Percentiles rank a stretch among this genome's conserved stretches.
These are phyloP conservation scores for Lactarius akahatsu DNA, from an alignment of 768 basidiomycete genomes.

Conservation along the genomic window DNA sequence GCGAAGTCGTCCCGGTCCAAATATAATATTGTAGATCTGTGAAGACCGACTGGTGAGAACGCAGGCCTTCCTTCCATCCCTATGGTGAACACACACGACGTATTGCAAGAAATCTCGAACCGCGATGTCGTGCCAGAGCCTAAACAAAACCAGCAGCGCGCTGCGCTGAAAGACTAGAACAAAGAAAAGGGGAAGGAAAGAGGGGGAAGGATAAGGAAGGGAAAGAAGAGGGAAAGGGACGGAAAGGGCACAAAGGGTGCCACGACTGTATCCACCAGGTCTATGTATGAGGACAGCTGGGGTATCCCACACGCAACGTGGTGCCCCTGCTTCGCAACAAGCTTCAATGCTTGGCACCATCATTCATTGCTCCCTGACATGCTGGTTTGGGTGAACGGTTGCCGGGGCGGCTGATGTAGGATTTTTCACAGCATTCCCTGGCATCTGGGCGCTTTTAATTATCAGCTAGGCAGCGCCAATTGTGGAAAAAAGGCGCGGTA, in stretches of 20 bases:
- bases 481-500: background rate
- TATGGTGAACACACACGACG: conserved; percentile 4
- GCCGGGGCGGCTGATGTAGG: background rate
- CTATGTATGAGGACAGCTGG: background rate
- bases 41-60: background rate
- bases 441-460: conserved; percentile 3
- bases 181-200: background rate
- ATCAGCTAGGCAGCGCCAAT: background rate
- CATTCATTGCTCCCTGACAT: background rate
- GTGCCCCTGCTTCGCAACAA: background rate
- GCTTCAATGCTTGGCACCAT: background rate
- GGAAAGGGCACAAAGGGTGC: background rate
- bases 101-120: conserved; percentile 10
- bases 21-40: background rate
- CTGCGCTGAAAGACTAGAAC: conserved; percentile 13
- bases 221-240: background rate
- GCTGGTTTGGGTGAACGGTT: background rate
- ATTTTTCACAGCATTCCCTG: background rate
- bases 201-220: background rate
- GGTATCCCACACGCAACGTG: conserved; percentile 4
- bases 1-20: background rate
- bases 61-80: background rate
- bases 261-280: background rate
- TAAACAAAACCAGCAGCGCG: conserved; percentile 19
- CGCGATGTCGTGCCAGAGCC: background rate